Evolutionary conservation across 2,329 filamentous ascomycete genomes (phyloP).

Genomic region (Alternaria triticimaculans): DNA sequence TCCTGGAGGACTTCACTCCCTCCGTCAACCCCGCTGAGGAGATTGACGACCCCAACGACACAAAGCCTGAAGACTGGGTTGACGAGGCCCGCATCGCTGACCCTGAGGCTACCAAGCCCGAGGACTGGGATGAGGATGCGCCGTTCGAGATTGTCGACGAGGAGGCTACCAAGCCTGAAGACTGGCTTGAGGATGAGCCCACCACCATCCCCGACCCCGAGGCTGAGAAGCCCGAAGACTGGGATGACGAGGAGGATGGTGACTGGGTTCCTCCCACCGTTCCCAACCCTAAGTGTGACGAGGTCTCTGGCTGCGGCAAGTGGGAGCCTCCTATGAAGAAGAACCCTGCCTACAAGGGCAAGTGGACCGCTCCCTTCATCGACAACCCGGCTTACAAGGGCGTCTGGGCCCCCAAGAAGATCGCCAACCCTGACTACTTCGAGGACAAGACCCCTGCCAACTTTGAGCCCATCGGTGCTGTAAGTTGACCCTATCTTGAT

Average conservation of each 20-base stretch:
- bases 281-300: slow-evolving; percentile 94
- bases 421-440: slow-evolving; percentile 93
- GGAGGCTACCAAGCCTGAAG: slow-evolving; percentile 87
- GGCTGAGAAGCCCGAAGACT: slow-evolving; percentile 96
- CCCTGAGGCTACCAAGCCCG: slow-evolving; percentile 92
- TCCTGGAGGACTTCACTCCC: slow-evolving; percentile 91
- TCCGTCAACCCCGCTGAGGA: slow-evolving; percentile 93
- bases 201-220: slow-evolving; percentile 86
- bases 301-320: slow-evolving; percentile 89
- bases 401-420: slow-evolving; percentile 91
- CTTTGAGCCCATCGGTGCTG: slow-evolving; percentile 97
- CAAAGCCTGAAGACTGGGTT: slow-evolving; percentile 95
- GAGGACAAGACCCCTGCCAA: slow-evolving; percentile 97
- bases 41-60: slow-evolving; percentile 93
- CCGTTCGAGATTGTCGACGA: slow-evolving; percentile 96
- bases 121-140: slow-evolving; percentile 99
- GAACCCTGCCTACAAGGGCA: slow-evolving; percentile 98
- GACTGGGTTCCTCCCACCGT: slow-evolving; percentile 93
- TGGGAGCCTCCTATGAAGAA: slow-evolving; percentile 92
- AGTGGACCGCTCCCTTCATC: slow-evolving; percentile 90
- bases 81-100: slow-evolving; percentile 91
- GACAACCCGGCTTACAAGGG: slow-evolving; percentile 99
- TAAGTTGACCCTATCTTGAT: slow-evolving; percentile 60
- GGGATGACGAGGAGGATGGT: slow-evolving; percentile 99
- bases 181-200: slow-evolving; percentile 94